Evolutionary conservation across 1,284 basidiomycete genomes (phyloP).

Genomic region (Ustilago lituana): DNA sequence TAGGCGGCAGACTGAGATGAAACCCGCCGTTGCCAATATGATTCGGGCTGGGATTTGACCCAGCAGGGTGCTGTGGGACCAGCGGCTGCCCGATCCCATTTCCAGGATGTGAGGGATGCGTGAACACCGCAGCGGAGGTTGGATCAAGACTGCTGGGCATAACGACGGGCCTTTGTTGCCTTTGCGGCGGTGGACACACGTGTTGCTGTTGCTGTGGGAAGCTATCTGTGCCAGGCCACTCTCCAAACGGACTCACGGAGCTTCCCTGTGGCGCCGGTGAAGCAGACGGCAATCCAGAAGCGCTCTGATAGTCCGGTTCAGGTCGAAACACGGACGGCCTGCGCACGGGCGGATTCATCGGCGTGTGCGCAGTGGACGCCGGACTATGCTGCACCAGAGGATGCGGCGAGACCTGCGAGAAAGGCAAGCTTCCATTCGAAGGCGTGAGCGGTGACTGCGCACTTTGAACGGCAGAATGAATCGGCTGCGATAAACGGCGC

Average conservation of each 20-base stretch:
- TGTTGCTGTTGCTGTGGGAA: not conserved
- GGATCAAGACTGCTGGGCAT: slow-evolving; percentile 3
- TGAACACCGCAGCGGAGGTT: no score
- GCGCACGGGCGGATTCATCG: not conserved
- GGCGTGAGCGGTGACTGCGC: slow-evolving; percentile 3
- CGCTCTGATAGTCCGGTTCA: no score
- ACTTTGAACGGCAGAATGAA: not conserved
- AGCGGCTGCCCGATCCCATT: no score
- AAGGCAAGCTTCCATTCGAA: not conserved
- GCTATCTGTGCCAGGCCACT: slow-evolving; percentile 5
- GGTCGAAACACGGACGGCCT: slow-evolving; percentile 8
- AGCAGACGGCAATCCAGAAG: slow-evolving; percentile 3
- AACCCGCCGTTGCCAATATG: not conserved
- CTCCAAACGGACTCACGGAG: slow-evolving; percentile 8
- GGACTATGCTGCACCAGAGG: slow-evolving; percentile 14
- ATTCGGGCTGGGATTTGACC: no score
- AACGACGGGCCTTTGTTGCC: slow-evolving; percentile 8
- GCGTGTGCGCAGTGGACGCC: slow-evolving; percentile 11
- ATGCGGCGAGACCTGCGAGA: slow-evolving; percentile 14
- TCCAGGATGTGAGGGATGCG: no score
- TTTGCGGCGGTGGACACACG: slow-evolving; percentile 1
- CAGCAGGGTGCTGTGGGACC: no score
- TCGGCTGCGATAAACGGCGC: slow-evolving; percentile 3
- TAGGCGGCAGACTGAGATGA: not conserved
- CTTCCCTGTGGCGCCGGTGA: not conserved